A percentile compares a stretch with the other conserved stretches of the same genome.
phyloP scores from a whole-genome alignment of 2,329 filamentous ascomycete genomes.

The Diatrype stigma region DNA sequence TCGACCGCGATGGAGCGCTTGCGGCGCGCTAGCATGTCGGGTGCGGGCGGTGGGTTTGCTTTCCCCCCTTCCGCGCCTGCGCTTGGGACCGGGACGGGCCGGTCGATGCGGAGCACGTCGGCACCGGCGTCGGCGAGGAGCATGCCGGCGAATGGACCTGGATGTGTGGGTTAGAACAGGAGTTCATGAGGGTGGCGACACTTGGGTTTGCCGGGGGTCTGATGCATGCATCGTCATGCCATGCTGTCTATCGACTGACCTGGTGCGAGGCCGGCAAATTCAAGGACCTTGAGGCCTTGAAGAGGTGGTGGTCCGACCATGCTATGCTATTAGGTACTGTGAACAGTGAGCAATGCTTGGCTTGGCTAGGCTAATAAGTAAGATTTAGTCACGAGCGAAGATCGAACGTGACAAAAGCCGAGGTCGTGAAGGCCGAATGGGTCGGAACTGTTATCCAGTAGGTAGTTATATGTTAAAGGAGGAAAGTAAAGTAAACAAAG shows the following conservation, averaged over 20 bases:
- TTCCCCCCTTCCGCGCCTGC: too few species aligned
- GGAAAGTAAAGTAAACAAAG: too few species aligned
- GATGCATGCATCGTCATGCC: conserved; percentile 1
- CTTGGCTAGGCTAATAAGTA: too few species aligned
- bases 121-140: conserved; percentile 88
- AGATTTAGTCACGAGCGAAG: too few species aligned
- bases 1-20: conserved; percentile 79
- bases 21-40: conserved; percentile 73
- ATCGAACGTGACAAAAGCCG: background rate
- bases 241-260: conserved; percentile 46
- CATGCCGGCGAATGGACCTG: conserved; percentile 83
- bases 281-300: conserved; percentile 52
- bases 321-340: conserved; percentile 2
- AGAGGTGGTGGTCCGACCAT: conserved; percentile 40
- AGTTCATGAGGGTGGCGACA: too few species aligned
- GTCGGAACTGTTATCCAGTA: too few species aligned
- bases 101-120: conserved; percentile 82
- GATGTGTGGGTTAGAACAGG: conserved; percentile 5
- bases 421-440: background rate
- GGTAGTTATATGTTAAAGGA: too few species aligned
- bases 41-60: conserved; percentile 37
- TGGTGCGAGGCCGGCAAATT: conserved; percentile 60
- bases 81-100: conserved; percentile 46
- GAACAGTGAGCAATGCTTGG: background rate
- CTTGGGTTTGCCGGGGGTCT: too few species aligned